These are phyloP conservation scores for Dendrobium huoshanense DNA, from an alignment of 106 monocot species.

Conservation along the genomic window DNA sequence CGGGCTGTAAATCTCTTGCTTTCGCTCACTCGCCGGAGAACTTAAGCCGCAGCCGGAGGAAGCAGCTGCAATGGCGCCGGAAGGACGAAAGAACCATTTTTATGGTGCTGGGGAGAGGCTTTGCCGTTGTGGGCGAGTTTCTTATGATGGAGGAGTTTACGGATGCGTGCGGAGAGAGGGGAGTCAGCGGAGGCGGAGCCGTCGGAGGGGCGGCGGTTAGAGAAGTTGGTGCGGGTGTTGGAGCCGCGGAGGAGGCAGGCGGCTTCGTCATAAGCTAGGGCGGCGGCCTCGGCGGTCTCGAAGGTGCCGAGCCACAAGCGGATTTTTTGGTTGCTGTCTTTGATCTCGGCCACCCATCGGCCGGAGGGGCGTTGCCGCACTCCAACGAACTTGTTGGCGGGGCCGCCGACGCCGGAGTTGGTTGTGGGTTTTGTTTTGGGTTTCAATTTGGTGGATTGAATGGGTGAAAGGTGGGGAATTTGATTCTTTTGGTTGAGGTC, in stretches of 20 bases:
- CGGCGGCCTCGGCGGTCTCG: conserved; percentile 63
- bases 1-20: background rate
- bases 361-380: conserved; percentile 49
- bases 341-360: conserved; percentile 72
- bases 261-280: conserved; percentile 55
- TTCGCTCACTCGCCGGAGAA: background rate
- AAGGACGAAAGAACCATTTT: no score
- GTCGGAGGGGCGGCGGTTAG: background rate
- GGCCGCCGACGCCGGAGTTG: background rate
- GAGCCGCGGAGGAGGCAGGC: conserved; percentile 57
- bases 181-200: conserved; percentile 1
- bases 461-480: no score
- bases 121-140: background rate
- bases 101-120: no score
- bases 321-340: conserved; percentile 59
- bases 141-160: conserved; percentile 7
- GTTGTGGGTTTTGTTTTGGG: background rate
- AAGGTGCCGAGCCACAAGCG: conserved; percentile 77
- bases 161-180: conserved; percentile 20
- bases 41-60: background rate
- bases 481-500: background rate
- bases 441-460: conserved; percentile 9
- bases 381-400: background rate
- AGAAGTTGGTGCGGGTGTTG: conserved; percentile 55
- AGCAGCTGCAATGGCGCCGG: background rate